A percentile compares a stretch with the other conserved stretches of the same genome.
phyloP scores from a whole-genome alignment of 441 rosid genomes.

The Capsella rubella region DNA sequence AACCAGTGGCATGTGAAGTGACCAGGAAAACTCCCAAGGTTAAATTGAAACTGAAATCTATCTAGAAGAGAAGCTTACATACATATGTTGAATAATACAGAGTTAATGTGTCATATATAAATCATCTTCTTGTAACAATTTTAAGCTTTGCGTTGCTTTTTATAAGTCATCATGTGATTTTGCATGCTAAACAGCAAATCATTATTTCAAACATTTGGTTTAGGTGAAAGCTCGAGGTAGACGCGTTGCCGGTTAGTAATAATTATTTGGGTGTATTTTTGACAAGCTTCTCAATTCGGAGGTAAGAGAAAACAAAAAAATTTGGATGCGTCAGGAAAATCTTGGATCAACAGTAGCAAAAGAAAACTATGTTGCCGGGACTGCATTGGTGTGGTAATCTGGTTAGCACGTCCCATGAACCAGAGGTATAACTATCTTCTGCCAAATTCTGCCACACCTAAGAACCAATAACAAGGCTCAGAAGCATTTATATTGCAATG shows the following conservation, averaged over 20 bases:
- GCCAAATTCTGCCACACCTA: neutral
- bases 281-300: slow-evolving; percentile 34
- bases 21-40: slow-evolving; percentile 58
- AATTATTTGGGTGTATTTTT: slow-evolving; percentile 10
- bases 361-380: slow-evolving; percentile 40
- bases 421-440: slow-evolving; percentile 51
- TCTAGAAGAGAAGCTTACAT: slow-evolving; percentile 57
- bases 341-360: slow-evolving; percentile 43
- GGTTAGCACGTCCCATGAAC: slow-evolving; percentile 52
- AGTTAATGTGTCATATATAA: slow-evolving; percentile 3
- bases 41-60: slow-evolving; percentile 52
- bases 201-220: slow-evolving; percentile 41
- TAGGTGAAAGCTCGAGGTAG: slow-evolving; percentile 67
- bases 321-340: slow-evolving; percentile 56
- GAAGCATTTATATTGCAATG: too few species aligned
- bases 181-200: slow-evolving; percentile 22
- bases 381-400: slow-evolving; percentile 78
- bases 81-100: neutral
- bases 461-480: neutral
- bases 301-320: slow-evolving; percentile 11
- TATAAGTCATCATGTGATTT: slow-evolving; percentile 10
- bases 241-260: slow-evolving; percentile 52
- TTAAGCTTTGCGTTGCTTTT: neutral
- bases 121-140: neutral
- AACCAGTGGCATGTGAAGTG: slow-evolving; percentile 72